Conservation (phyloP, 352 stramenopile genomes). For the Phytophthora chlamydospora region DNA sequence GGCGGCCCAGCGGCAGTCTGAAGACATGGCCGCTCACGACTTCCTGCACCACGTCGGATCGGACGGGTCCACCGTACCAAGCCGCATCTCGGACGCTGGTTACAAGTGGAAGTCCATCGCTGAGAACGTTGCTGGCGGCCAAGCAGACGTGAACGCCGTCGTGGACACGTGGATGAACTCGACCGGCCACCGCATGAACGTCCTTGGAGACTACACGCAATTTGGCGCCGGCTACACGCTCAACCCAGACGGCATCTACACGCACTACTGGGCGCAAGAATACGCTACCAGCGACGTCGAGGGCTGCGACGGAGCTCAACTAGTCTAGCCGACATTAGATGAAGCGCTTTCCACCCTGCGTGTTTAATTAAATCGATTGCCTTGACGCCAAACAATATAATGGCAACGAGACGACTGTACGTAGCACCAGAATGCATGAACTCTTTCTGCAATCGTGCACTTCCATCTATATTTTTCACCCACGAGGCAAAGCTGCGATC, state of each 20-base stretch:
- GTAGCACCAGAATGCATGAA: neutral
- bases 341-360: neutral
- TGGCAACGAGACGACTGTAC: conserved; percentile 4
- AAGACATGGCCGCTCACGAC: conserved; percentile 42
- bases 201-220: conserved; percentile 30
- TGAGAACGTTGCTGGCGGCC: conserved; percentile 43
- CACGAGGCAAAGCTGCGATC: neutral
- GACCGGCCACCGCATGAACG: conserved; percentile 42
- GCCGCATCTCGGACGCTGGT: conserved; percentile 38
- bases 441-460: neutral
- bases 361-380: neutral
- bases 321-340: neutral
- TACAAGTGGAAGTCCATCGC: conserved; percentile 49
- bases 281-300: conserved; percentile 24
- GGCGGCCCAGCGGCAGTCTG: conserved; percentile 12
- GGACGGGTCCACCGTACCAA: conserved; percentile 32
- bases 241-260: conserved; percentile 32
- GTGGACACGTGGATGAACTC: conserved; percentile 57
- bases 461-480: conserved; percentile 8
- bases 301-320: conserved; percentile 3
- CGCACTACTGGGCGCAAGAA: conserved; percentile 51
- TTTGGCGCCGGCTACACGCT: conserved; percentile 27
- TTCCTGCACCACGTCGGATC: conserved; percentile 48
- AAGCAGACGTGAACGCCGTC: conserved; percentile 32
- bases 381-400: neutral